These are phyloP conservation scores for Parvularia atlantis DNA, from an alignment of 78 protist genomes.

Conservation along the genomic window DNA sequence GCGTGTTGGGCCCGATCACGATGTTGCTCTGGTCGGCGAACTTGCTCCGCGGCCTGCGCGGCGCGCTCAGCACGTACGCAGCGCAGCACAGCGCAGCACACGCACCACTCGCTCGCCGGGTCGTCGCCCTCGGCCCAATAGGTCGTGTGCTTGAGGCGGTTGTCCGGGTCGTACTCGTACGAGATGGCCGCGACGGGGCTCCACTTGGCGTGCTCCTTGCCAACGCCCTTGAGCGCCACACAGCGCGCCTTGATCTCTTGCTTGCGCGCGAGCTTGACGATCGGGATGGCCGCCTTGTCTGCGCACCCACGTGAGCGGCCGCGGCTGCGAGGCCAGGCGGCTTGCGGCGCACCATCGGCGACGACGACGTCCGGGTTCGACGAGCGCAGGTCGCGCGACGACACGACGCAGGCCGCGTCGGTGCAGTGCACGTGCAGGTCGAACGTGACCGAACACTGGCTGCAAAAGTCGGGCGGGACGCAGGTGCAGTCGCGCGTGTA, in stretches of 20 bases:
- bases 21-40: slow-evolving; percentile 30
- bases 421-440: neutral
- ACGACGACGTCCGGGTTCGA: neutral
- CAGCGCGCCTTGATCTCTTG: slow-evolving; percentile 51
- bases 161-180: slow-evolving; percentile 63
- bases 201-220: slow-evolving; percentile 88
- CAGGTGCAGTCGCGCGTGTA: slow-evolving; percentile 41
- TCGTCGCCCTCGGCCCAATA: slow-evolving; percentile 23
- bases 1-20: slow-evolving; percentile 14
- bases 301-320: no score
- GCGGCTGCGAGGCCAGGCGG: no score
- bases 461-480: slow-evolving; percentile 46
- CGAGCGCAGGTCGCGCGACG: neutral
- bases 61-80: neutral
- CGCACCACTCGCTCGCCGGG: neutral
- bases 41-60: neutral
- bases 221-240: slow-evolving; percentile 55
- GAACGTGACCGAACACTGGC: slow-evolving; percentile 47
- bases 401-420: neutral
- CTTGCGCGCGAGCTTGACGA: slow-evolving; percentile 48
- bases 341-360: neutral
- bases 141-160: slow-evolving; percentile 39
- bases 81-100: neutral
- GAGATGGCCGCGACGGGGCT: slow-evolving; percentile 58
- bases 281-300: neutral